Conservation (phyloP, 1,139 yeast species). For the Kodamaea arcana region DNA sequence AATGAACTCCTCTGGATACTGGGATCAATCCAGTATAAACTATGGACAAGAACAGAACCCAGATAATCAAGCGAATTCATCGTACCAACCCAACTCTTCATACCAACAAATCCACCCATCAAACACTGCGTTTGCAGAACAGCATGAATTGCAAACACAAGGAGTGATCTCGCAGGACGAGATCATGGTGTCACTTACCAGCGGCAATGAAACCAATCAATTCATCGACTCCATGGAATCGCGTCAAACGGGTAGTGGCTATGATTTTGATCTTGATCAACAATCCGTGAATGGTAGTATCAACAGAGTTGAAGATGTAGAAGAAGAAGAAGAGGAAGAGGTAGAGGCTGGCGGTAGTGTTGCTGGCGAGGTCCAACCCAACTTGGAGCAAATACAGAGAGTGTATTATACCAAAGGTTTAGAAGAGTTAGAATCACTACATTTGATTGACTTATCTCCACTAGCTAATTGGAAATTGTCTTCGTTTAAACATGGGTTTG, state of each 20-base stretch:
- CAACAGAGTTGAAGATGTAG: constrained; percentile 1
- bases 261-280: constrained; percentile 8
- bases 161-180: constrained; percentile 33
- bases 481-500: constrained; percentile 69
- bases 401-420: constrained; percentile 47
- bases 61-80: constrained; percentile 4
- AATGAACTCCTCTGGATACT: constrained; percentile 28
- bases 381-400: constrained; percentile 27
- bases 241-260: constrained; percentile 4
- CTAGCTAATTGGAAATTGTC: constrained; percentile 86
- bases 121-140: background rate
- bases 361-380: constrained; percentile 15
- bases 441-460: constrained; percentile 69
- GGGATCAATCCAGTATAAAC: constrained; percentile 21
- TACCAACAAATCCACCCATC: constrained; percentile 1
- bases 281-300: constrained; percentile 3
- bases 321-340: constrained; percentile 7
- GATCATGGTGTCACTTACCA: constrained; percentile 29
- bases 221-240: constrained; percentile 7
- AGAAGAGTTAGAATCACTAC: constrained; percentile 53
- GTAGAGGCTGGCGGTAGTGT: constrained; percentile 9
- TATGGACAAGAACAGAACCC: constrained; percentile 3
- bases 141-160: constrained; percentile 33
- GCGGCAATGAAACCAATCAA: constrained; percentile 15
- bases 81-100: constrained; percentile 5